phyloP scores from a whole-genome alignment of 208 protist species.

The Eutreptiella sp. region DNA sequence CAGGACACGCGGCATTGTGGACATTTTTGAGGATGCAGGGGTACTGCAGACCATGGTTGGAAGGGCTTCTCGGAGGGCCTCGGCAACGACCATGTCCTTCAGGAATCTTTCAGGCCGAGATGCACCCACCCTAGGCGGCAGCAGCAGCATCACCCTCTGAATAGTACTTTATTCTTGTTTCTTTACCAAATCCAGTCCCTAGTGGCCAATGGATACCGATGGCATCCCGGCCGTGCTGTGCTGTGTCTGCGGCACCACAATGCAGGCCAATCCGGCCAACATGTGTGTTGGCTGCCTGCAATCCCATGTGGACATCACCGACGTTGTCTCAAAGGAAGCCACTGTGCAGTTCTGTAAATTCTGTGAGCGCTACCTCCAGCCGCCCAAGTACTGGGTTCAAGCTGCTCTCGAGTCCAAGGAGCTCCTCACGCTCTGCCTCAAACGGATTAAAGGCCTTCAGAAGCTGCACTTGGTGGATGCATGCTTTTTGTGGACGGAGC shows the following conservation, averaged over 20 bases:
- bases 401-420: conserved; percentile 94
- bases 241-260: conserved; percentile 89
- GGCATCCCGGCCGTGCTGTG: conserved; percentile 86
- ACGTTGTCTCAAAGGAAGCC: conserved; percentile 91
- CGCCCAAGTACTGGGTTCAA: conserved; percentile 91
- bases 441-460: conserved; percentile 87
- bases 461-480: conserved; percentile 96
- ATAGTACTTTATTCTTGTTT: too few species aligned
- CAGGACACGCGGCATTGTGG: too few species aligned
- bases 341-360: conserved; percentile 86
- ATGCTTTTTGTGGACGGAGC: conserved; percentile 98
- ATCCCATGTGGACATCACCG: conserved; percentile 94
- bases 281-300: conserved; percentile 98
- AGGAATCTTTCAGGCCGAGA: too few species aligned
- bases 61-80: too few species aligned
- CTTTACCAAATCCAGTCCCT: too few species aligned
- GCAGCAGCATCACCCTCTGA: too few species aligned
- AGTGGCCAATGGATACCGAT: too few species aligned
- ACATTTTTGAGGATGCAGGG: too few species aligned
- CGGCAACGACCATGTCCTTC: too few species aligned
- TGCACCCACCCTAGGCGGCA: too few species aligned
- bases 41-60: too few species aligned
- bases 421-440: conserved; percentile 94
- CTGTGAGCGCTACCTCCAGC: conserved; percentile 91
- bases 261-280: conserved; percentile 94